Evolutionary conservation across 371 early-diverging fungal species (phyloP).

Genomic region (Syncephalastrum contaminatum): DNA sequence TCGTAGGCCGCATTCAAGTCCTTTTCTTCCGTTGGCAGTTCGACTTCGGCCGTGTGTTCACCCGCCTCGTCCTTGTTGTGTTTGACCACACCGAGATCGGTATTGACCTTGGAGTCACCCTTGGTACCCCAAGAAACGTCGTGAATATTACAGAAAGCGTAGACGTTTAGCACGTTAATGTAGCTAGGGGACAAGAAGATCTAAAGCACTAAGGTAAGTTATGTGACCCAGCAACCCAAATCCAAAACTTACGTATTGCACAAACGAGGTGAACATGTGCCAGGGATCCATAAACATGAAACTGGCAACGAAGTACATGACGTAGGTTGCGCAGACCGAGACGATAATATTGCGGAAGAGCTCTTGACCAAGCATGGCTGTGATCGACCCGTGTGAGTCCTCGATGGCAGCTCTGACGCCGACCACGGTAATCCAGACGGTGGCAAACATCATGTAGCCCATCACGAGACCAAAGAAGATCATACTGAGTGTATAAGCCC

Average conservation of each 20-base stretch:
- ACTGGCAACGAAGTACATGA: slow-evolving; percentile 63
- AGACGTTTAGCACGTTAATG: slow-evolving; percentile 63
- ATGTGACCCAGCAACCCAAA: not conserved
- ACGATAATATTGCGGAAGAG: slow-evolving; percentile 60
- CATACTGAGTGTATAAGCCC: slow-evolving; percentile 59
- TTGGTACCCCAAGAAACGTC: slow-evolving; percentile 93
- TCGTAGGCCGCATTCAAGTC: slow-evolving; percentile 82
- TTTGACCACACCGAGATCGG: slow-evolving; percentile 67
- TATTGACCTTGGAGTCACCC: slow-evolving; percentile 68
- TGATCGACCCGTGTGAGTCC: slow-evolving; percentile 18
- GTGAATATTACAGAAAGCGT: slow-evolving; percentile 71
- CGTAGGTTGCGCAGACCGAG: slow-evolving; percentile 65
- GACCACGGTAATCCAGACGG: slow-evolving; percentile 49
- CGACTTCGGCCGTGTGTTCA: slow-evolving; percentile 55
- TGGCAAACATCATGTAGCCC: slow-evolving; percentile 63
- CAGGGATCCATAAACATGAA: slow-evolving; percentile 69
- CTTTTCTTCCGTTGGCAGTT: slow-evolving; percentile 69
- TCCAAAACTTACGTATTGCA: slow-evolving; percentile 39
- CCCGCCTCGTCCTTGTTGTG: slow-evolving; percentile 50
- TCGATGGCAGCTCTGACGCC: slow-evolving; percentile 39
- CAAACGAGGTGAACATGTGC: slow-evolving; percentile 62
- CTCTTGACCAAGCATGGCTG: slow-evolving; percentile 31
- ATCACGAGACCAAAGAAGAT: slow-evolving; percentile 54
- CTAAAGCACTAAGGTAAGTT: slow-evolving; percentile 52
- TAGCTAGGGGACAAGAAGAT: slow-evolving; percentile 63